Evolutionary conservation across 1,139 yeast species (phyloP).

Genomic region (Debaryomycetaceae sp.): DNA sequence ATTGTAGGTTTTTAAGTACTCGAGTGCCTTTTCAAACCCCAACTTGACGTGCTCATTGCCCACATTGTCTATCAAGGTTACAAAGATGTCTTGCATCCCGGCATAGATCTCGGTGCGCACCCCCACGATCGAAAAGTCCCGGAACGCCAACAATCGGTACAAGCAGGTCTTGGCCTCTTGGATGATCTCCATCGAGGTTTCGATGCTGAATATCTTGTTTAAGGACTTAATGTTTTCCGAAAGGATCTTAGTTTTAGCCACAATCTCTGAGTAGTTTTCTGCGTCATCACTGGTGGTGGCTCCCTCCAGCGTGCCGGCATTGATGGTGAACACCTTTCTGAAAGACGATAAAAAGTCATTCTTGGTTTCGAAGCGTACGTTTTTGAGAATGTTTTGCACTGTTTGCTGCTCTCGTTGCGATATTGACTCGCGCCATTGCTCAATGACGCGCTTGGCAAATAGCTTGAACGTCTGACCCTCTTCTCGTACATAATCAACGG

Average conservation of each 20-base stretch:
- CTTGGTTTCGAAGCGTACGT: conserved; percentile 39
- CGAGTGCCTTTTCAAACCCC: conserved; percentile 80
- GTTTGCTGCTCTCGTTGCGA: conserved; percentile 39
- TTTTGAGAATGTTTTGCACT: conserved; percentile 33
- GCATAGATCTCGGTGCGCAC: conserved; percentile 28
- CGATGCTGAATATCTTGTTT: conserved; percentile 37
- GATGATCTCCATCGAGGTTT: conserved; percentile 33
- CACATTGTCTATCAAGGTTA: conserved; percentile 58
- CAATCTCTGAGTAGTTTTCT: conserved; percentile 34
- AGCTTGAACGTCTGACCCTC: conserved; percentile 31
- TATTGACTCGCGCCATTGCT: conserved; percentile 32
- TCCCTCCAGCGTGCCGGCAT: conserved; percentile 12
- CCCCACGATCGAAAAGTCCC: conserved; percentile 30
- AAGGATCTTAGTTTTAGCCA: conserved; percentile 41
- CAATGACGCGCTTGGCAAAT: conserved; percentile 22
- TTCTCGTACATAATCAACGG: conserved; percentile 48
- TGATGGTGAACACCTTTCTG: conserved; percentile 53
- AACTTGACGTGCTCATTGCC: conserved; percentile 69
- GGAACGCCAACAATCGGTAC: conserved; percentile 30
- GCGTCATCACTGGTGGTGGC: conserved; percentile 15
- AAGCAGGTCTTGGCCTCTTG: conserved; percentile 37
- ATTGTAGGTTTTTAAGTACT: conserved; percentile 64
- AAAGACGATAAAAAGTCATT: conserved; percentile 53
- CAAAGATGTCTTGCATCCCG: conserved; percentile 56
- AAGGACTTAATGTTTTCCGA: conserved; percentile 42